Evolutionary conservation across 208 protist species (phyloP).

Genomic region (Trypanosomatidae sp.): DNA sequence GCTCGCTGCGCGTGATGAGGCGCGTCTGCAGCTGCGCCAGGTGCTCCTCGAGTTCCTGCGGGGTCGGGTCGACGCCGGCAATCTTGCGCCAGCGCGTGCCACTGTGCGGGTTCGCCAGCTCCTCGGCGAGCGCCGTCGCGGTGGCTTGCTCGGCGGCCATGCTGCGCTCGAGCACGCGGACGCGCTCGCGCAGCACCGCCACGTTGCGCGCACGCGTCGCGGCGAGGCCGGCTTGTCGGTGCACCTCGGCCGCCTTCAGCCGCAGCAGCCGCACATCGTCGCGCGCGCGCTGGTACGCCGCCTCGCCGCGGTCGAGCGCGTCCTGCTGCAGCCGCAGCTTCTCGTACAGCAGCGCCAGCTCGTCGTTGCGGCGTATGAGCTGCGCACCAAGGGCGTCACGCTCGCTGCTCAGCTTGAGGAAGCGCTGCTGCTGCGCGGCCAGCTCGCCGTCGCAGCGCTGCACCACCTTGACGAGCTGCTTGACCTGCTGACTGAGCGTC

Average conservation of each 20-base stretch:
- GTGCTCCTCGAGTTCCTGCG: slow-evolving; percentile 91
- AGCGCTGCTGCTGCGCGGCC: slow-evolving; percentile 86
- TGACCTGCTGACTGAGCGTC: slow-evolving; percentile 70
- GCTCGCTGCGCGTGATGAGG: slow-evolving; percentile 95
- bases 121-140: slow-evolving; percentile 90
- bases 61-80: slow-evolving; percentile 87
- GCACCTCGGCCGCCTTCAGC: slow-evolving; percentile 81
- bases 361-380: slow-evolving; percentile 97
- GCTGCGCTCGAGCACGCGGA: slow-evolving; percentile 28
- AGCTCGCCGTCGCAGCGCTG: slow-evolving; percentile 86
- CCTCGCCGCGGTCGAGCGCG: slow-evolving; percentile 89
- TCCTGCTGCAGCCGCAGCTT: slow-evolving; percentile 95
- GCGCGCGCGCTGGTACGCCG: slow-evolving; percentile 86
- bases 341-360: slow-evolving; percentile 96
- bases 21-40: slow-evolving; percentile 92
- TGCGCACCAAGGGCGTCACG: slow-evolving; percentile 93
- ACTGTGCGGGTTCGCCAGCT: slow-evolving; percentile 94
- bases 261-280: slow-evolving; percentile 59
- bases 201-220: slow-evolving; percentile 86
- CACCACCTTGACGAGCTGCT: slow-evolving; percentile 93
- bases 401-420: slow-evolving; percentile 91
- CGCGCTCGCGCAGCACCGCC: slow-evolving; percentile 20
- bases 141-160: slow-evolving; percentile 59
- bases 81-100: slow-evolving; percentile 86
- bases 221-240: slow-evolving; percentile 52